A percentile compares a stretch with the other conserved stretches of the same genome.
These are phyloP conservation scores for Spathaspora passalidarum DNA, from an alignment of 805 yeast species.

Conservation along the genomic window DNA sequence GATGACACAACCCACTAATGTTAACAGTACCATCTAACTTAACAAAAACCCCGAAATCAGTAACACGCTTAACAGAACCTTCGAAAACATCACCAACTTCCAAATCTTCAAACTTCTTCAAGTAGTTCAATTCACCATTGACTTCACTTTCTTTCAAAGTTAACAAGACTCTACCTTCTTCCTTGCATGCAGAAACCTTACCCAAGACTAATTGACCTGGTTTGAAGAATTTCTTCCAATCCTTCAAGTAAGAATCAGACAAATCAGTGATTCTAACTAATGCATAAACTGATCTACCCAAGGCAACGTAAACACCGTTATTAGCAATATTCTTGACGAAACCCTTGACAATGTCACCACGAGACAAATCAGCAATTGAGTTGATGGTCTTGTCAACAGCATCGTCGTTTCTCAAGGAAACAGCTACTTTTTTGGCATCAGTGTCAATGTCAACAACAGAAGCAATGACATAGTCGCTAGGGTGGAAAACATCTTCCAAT, in stretches of 20 bases:
- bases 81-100: slow-evolving; percentile 67
- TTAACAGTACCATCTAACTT: slow-evolving; percentile 70
- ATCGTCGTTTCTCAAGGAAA: slow-evolving; percentile 57
- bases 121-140: slow-evolving; percentile 58
- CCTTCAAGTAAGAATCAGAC: slow-evolving; percentile 76
- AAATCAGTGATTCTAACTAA: slow-evolving; percentile 78
- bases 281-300: slow-evolving; percentile 70
- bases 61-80: slow-evolving; percentile 73
- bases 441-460: slow-evolving; percentile 48
- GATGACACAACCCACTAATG: slow-evolving; percentile 85
- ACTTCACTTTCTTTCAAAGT: slow-evolving; percentile 81
- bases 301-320: slow-evolving; percentile 72
- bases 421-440: slow-evolving; percentile 52
- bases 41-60: slow-evolving; percentile 90
- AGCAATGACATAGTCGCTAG: slow-evolving; percentile 57
- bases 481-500: slow-evolving; percentile 46
- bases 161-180: slow-evolving; percentile 64
- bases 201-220: slow-evolving; percentile 73
- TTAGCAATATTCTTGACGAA: slow-evolving; percentile 71
- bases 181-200: slow-evolving; percentile 61
- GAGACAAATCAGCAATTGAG: slow-evolving; percentile 50
- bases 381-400: slow-evolving; percentile 50
- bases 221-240: slow-evolving; percentile 80
- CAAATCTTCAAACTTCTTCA: slow-evolving; percentile 66
- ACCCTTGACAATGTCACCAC: slow-evolving; percentile 80